Evolutionary conservation across 306 rosid genomes (phyloP).

Genomic region (Trifolium subterraneum): DNA sequence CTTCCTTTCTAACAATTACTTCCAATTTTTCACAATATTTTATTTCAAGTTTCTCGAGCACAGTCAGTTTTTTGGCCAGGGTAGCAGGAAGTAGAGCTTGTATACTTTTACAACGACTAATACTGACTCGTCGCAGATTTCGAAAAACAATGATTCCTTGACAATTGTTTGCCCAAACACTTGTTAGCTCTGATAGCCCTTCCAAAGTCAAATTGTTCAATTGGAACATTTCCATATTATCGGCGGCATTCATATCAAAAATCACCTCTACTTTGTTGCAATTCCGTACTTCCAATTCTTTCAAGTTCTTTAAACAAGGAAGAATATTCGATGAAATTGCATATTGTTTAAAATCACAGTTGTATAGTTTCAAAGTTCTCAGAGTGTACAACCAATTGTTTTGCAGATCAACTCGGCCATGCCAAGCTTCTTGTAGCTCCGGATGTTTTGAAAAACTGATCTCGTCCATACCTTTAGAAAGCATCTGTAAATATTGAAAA

Average conservation of each 20-base stretch:
- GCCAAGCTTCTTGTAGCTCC: not conserved
- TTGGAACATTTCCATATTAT: too few species aligned
- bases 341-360: not conserved
- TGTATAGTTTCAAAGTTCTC: not conserved
- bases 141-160: not conserved
- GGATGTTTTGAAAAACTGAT: not conserved
- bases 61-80: too few species aligned
- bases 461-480: too few species aligned
- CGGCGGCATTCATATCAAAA: too few species aligned
- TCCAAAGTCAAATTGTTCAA: too few species aligned
- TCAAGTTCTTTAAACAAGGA: too few species aligned
- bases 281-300: too few species aligned
- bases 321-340: conserved; percentile 4
- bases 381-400: not conserved
- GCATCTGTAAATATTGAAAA: not conserved
- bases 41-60: not conserved
- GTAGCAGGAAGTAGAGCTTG: not conserved
- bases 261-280: too few species aligned
- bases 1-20: not conserved
- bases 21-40: not conserved
- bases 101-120: not conserved
- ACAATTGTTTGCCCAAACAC: not conserved
- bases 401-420: not conserved
- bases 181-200: too few species aligned
- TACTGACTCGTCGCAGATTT: not conserved